phyloP scores from a whole-genome alignment of 1,284 basidiomycete species.

The Irpex sp. region DNA sequence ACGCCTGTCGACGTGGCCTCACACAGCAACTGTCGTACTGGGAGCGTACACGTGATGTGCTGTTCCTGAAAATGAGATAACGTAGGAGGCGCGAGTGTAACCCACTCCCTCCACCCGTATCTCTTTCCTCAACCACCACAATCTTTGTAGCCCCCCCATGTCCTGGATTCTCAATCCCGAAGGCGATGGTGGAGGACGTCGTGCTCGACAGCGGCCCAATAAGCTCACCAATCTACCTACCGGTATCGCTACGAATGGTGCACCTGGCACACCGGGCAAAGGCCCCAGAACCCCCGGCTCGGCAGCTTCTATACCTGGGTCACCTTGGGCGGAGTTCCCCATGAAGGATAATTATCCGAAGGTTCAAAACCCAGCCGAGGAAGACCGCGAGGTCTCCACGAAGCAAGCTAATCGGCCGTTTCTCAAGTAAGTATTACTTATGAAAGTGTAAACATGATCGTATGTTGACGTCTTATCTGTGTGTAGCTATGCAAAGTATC shows the following conservation, averaged over 20 bases:
- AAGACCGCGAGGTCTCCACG: slow-evolving; percentile 63
- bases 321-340: slow-evolving; percentile 25
- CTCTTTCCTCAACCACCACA: slow-evolving; percentile 7
- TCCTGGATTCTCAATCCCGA: slow-evolving; percentile 54
- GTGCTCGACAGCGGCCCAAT: slow-evolving; percentile 24
- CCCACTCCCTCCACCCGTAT: background rate
- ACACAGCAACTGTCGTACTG: background rate
- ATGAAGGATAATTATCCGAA: slow-evolving; percentile 36
- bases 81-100: background rate
- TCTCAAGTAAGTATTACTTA: slow-evolving; percentile 55
- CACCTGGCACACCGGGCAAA: slow-evolving; percentile 11
- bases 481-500: slow-evolving; percentile 66
- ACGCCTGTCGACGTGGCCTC: background rate
- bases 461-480: background rate
- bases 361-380: slow-evolving; percentile 52
- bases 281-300: slow-evolving; percentile 16
- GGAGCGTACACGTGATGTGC: background rate
- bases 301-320: slow-evolving; percentile 18
- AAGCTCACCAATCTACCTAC: slow-evolving; percentile 18
- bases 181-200: slow-evolving; percentile 29
- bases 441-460: background rate
- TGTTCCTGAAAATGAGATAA: background rate
- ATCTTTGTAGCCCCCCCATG: slow-evolving; percentile 25
- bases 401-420: slow-evolving; percentile 81
- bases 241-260: slow-evolving; percentile 9